Evolutionary conservation across 805 yeast species (phyloP).

Genomic region (Danielia oregonensis): DNA sequence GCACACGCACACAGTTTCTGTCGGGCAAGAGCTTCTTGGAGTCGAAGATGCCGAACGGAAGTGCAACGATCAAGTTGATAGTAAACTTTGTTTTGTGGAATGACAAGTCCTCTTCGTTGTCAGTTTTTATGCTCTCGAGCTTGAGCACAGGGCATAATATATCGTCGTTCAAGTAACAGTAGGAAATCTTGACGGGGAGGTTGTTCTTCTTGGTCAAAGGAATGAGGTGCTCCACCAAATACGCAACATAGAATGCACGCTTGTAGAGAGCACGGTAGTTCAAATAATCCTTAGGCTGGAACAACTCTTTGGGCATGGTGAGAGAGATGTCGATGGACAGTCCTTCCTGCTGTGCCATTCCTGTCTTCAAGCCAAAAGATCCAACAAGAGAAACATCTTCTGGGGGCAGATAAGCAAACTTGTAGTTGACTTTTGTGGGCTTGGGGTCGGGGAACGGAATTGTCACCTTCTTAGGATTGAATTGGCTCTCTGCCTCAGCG

Average conservation of each 20-base stretch:
- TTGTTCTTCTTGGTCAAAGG: slow-evolving; percentile 50
- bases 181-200: slow-evolving; percentile 58
- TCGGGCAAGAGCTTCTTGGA: slow-evolving; percentile 72
- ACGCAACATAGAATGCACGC: slow-evolving; percentile 82
- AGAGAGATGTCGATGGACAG: slow-evolving; percentile 74
- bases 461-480: slow-evolving; percentile 49
- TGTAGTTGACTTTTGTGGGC: slow-evolving; percentile 69
- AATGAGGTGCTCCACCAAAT: slow-evolving; percentile 63
- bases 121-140: slow-evolving; percentile 52
- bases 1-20: slow-evolving; percentile 77
- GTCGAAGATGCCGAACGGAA: slow-evolving; percentile 70
- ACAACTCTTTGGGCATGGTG: slow-evolving; percentile 72
- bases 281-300: slow-evolving; percentile 84
- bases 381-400: slow-evolving; percentile 78
- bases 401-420: slow-evolving; percentile 68
- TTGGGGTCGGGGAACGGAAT: slow-evolving; percentile 91
- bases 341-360: slow-evolving; percentile 59
- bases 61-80: slow-evolving; percentile 69
- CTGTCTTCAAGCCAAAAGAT: slow-evolving; percentile 83
- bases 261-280: slow-evolving; percentile 89
- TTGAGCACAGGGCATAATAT: slow-evolving; percentile 69
- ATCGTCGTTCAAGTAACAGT: slow-evolving; percentile 73
- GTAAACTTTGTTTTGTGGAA: slow-evolving; percentile 66
- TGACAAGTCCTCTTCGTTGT: slow-evolving; percentile 46
- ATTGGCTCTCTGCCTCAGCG: slow-evolving; percentile 54